Evolutionary conservation across 169 alveolate species (phyloP).

Genomic region (Plasmodium berghei): DNA sequence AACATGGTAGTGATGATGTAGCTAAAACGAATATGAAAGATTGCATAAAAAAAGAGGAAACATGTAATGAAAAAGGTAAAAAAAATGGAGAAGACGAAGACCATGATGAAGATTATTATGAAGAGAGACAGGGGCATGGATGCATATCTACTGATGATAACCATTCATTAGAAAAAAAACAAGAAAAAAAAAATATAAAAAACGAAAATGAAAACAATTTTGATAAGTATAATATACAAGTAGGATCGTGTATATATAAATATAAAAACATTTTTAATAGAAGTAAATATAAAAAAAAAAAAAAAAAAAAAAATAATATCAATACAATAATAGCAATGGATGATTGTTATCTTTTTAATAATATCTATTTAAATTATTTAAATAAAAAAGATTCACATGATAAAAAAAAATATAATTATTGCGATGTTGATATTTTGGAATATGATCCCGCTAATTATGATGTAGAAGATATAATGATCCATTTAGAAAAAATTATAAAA

Average conservation of each 20-base stretch:
- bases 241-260: constrained; percentile 1
- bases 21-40: neutral
- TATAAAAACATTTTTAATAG: constrained; percentile 28
- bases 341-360: constrained; percentile 20
- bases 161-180: neutral
- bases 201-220: neutral
- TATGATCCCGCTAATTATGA: constrained; percentile 44
- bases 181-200: constrained; percentile 8
- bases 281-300: constrained; percentile 8
- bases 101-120: neutral
- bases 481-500: constrained; percentile 24
- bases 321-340: constrained; percentile 15
- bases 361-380: constrained; percentile 5
- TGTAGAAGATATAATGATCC: constrained; percentile 15
- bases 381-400: constrained; percentile 6
- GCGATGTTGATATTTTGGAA: constrained; percentile 20
- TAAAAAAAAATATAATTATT: constrained; percentile 41
- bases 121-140: neutral
- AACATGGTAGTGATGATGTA: neutral
- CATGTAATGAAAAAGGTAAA: neutral
- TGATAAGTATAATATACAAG: constrained; percentile 4
- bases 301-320: constrained; percentile 6
- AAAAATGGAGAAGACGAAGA: neutral
- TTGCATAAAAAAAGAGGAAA: neutral
- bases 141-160: neutral